Conservation (phyloP, 2,329 filamentous ascomycete species). For the Talaromyces marneffei region DNA sequence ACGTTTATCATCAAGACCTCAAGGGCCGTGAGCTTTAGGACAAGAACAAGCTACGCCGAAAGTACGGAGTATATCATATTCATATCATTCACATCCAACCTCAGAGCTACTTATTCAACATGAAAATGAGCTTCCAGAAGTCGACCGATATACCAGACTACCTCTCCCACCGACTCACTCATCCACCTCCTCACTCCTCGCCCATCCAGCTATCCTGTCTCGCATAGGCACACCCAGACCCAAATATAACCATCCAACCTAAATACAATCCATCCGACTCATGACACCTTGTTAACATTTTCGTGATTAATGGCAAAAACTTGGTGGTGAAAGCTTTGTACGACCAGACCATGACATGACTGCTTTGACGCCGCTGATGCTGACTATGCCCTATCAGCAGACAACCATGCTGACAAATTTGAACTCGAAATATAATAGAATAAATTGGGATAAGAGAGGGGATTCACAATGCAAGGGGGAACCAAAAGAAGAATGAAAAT, state of each 20-base stretch:
- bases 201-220: neutral
- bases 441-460: neutral
- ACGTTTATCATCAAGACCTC: neutral
- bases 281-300: conserved; percentile 4
- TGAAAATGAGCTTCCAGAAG: neutral
- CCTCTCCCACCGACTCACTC: neutral
- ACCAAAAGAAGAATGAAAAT: neutral
- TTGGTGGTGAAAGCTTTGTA: conserved; percentile 1
- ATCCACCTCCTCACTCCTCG: neutral
- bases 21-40: neutral
- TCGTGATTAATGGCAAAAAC: neutral
- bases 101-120: neutral
- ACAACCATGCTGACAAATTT: conserved; percentile 2
- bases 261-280: neutral
- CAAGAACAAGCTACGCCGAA: neutral
- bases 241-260: neutral
- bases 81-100: neutral
- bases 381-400: conserved; percentile 8
- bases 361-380: conserved; percentile 8
- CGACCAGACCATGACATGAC: conserved; percentile 2
- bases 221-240: neutral
- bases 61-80: neutral
- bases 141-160: neutral
- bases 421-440: neutral
- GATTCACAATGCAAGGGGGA: neutral